Conservation (phyloP, 2,329 filamentous ascomycete species). For the Macrophomina tecta region DNA sequence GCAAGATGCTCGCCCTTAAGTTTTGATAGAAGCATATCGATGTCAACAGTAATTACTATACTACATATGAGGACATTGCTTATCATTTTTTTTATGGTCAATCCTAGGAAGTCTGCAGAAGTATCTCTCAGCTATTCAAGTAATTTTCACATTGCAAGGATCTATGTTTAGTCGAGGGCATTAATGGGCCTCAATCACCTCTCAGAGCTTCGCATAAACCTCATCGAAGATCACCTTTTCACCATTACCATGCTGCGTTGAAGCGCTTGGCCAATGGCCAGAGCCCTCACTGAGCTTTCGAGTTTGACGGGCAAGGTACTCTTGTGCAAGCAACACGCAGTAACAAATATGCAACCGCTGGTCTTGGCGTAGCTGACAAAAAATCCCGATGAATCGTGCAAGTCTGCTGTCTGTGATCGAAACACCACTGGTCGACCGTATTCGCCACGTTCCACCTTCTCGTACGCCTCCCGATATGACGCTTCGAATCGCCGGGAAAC, state of each 20-base stretch:
- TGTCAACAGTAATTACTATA: too few species aligned
- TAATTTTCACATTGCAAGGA: too few species aligned
- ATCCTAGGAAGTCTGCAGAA: too few species aligned
- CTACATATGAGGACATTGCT: too few species aligned
- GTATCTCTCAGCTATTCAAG: too few species aligned
- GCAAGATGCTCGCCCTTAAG: too few species aligned
- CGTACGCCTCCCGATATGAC: conserved; percentile 47
- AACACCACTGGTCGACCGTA: conserved; percentile 50
- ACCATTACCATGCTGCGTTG: not conserved
- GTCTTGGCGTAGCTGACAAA: conserved; percentile 50
- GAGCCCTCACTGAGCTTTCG: not conserved
- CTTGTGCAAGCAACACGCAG: not conserved
- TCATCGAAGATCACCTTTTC: not conserved
- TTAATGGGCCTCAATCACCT: too few species aligned
- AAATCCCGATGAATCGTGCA: conserved; percentile 39
- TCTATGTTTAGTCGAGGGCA: too few species aligned
- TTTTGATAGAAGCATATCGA: too few species aligned
- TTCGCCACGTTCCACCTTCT: conserved; percentile 42
- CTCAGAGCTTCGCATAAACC: not conserved
- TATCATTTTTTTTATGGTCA: too few species aligned
- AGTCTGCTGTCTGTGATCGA: conserved; percentile 50
- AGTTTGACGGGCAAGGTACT: not conserved
- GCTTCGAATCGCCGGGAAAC: conserved; percentile 54
- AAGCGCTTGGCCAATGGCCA: not conserved
- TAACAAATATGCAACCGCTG: conserved; percentile 53